Conservation (phyloP, 163 green algal species). For the Coccomyxa subellipsoidea region DNA sequence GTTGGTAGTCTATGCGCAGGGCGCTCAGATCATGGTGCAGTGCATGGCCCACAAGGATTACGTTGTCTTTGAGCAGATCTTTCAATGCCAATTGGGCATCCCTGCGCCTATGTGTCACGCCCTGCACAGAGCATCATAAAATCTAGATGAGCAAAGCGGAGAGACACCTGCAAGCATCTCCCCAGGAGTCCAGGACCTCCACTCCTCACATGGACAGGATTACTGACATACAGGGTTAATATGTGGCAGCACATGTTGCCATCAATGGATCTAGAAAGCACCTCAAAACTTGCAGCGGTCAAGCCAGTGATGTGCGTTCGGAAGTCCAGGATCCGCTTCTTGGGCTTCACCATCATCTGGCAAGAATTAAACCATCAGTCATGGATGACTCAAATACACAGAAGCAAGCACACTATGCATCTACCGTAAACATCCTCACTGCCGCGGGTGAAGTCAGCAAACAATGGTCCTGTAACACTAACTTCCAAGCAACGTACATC, state of each 20-base stretch:
- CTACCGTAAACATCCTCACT: too few relatives aligned
- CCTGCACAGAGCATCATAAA: neutral
- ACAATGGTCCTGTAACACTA: too few relatives aligned
- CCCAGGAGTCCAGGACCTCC: neutral
- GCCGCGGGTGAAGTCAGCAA: too few relatives aligned
- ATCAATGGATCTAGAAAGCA: too few relatives aligned
- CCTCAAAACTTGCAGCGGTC: slow-evolving; percentile 35
- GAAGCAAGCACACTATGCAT: too few relatives aligned
- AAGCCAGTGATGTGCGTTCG: slow-evolving; percentile 57
- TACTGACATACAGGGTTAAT: too few relatives aligned
- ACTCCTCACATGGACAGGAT: too few relatives aligned
- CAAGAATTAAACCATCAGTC: neutral
- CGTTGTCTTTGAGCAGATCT: neutral
- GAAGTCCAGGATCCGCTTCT: slow-evolving; percentile 45
- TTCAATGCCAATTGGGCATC: slow-evolving; percentile 32
- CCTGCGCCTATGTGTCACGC: slow-evolving; percentile 34
- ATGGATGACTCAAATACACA: neutral
- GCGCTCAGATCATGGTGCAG: slow-evolving; percentile 67
- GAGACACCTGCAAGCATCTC: neutral
- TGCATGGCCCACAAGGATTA: slow-evolving; percentile 59
- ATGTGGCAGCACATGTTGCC: too few relatives aligned
- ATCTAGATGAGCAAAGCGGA: neutral
- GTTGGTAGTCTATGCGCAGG: slow-evolving; percentile 39
- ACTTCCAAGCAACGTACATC: slow-evolving; percentile 9
- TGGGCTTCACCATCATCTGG: slow-evolving; percentile 52